These are phyloP conservation scores for Amauroascus niger DNA, from an alignment of 2,329 filamentous ascomycete genomes.

Conservation along the genomic window DNA sequence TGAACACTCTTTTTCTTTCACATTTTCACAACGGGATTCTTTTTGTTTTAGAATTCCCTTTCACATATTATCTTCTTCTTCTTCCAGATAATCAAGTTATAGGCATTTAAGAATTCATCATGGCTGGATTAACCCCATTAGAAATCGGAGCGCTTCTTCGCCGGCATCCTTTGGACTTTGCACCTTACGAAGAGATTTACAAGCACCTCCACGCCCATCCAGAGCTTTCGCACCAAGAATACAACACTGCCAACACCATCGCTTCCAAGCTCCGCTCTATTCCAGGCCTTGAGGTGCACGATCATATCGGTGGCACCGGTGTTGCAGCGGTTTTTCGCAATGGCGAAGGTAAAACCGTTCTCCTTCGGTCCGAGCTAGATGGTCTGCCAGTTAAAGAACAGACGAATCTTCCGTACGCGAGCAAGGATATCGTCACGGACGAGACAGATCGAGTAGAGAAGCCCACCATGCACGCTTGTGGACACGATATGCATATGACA, in stretches of 20 bases:
- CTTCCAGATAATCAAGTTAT: not conserved
- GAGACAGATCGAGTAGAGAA: constrained; percentile 42
- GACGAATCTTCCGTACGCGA: constrained; percentile 42
- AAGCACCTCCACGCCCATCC: constrained; percentile 51
- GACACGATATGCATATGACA: constrained; percentile 53
- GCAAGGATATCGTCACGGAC: constrained; percentile 38
- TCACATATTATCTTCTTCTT: too few relatives aligned
- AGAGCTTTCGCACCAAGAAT: constrained; percentile 50
- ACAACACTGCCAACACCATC: constrained; percentile 43
- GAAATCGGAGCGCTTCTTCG: constrained; percentile 8
- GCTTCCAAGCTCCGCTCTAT: constrained; percentile 23
- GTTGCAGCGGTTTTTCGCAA: constrained; percentile 37
- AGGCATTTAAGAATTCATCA: not conserved
- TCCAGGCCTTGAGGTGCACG: constrained; percentile 29
- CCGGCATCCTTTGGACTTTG: constrained; percentile 25
- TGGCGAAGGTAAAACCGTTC: constrained; percentile 36
- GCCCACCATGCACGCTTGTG: constrained; percentile 53
- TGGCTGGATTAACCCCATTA: constrained; percentile 6
- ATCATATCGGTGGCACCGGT: constrained; percentile 40
- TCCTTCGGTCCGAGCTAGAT: constrained; percentile 44
- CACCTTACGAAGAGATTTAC: constrained; percentile 46
- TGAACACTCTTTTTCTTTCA: too few relatives aligned
- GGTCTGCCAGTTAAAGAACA: constrained; percentile 42
- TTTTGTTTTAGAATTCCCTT: too few relatives aligned
- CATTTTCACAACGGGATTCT: too few relatives aligned